Base-by-base conservation (phyloP, 73 alveolate genomes). In the Tetrahymena malaccensis region DNA sequence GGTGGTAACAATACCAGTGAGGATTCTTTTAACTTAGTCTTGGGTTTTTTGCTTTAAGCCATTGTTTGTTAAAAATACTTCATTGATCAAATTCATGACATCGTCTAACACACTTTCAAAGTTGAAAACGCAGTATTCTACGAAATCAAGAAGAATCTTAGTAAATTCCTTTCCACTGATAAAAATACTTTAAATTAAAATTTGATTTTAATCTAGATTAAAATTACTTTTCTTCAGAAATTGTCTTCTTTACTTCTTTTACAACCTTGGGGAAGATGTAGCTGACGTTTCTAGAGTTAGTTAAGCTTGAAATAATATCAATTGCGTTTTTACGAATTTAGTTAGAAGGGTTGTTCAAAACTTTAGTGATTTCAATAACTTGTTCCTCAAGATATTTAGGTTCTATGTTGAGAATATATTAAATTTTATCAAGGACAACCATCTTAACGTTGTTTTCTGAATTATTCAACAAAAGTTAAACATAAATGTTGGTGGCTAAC, bases 381-480 rank as follows among this genome's bases (percentile, higher is more conserved):
- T 96, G 93, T 44, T 97, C 99, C 43, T 97, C 97, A 33, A 97
- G 94, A 6, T 96, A 70, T 93, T 96, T 97, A 19, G 98, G 94
- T 85, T 96, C 70, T 25, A 83, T 50, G 38, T 85, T 94, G 93
- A 89, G 85, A 16, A 96, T 93, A 43, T 58, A 55, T 35, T 93
- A 94, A 22, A 98, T 94, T 94, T 98, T 97, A 43, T 97, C 97
- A 17, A 98, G 96, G 6, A 98, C 96, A 40, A 98, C 96, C 89
- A 98, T 95, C 95, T 98, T 98, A 34, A 98, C 97, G 94, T 98
- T 98, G 55, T 97, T 98, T 70, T 98, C 99, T 10, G 98, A 58
- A 93, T 97, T 96, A 35, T 97, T 96, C 85, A 97, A 98, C 35
- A 96, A 93, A 27, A 98, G 94, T 19, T 96, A 95, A 94, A 98